Base-by-base conservation (phyloP, 345 rosid genomes). In the Atalantia buxifolia region DNA sequence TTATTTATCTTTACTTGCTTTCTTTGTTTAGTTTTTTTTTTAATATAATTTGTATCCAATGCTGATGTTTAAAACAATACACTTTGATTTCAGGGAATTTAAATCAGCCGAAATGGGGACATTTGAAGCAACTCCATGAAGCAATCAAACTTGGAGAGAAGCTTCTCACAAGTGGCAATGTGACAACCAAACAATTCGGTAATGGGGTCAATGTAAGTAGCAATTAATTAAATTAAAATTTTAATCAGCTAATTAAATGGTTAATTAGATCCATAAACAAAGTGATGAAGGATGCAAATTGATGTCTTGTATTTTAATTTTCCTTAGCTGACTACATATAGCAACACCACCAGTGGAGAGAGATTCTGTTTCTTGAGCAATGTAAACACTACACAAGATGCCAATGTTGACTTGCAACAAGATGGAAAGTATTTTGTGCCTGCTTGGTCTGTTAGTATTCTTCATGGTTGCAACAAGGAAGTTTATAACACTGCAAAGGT, bases 401-500 rank as follows among this genome's bases (percentile, higher is more conserved):
- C 19, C 6, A n/a, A 0, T 53, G 27, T 76, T 6, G 71, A 38
- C 38, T 62, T 38, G 21, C 12, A 22, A 10, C 50, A 66, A 56
- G 82, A 78, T 16, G 25, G 65, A 13, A 21, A 75, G 9, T 71
- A n/a, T 21, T 1, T 2, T 4, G 18, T 82, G 59, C 85, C 82
- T 7, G 72, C 82, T 63, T 85, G 84, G 83, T 82, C 85, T 5
- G 81, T 80, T 38, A 74, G 53, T 38, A 70, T 72, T 66, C 79
- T 81, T 33, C 35, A 48, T 30, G 77, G 77, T 56, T 75, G 87
- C 56, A 62, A 62, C 57, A 75, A 59, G 4, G 79, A 82, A 72
- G 57, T 78, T 74, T 77, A 48, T 70, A 84, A 67, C 53, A 80
- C 85, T 28, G 86, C 86, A 28, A 83, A 67, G 83, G 85, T 80